Conservation (phyloP, 176 grass and related monocot genomes). For the Oropetium thomaeum region DNA sequence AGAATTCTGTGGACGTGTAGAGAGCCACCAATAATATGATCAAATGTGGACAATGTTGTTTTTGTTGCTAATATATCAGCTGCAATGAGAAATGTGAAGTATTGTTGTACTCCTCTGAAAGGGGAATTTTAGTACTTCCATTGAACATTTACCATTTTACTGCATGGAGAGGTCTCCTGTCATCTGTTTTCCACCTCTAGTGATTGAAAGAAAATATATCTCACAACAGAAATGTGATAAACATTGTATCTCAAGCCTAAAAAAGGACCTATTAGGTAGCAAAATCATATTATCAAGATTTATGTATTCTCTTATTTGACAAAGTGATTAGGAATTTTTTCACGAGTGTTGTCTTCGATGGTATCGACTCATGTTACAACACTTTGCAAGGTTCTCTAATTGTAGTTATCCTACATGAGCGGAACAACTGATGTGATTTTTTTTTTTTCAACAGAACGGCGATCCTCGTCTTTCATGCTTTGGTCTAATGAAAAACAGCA, state of each 20-base stretch:
- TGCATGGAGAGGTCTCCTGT: background rate
- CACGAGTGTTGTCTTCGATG: background rate
- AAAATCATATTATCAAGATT: background rate
- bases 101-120: conserved; percentile 1
- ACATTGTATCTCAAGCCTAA: background rate
- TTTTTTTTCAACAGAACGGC: conserved; percentile 66
- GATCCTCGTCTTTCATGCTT: conserved; percentile 94
- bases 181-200: conserved; percentile 2
- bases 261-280: background rate
- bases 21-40: background rate
- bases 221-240: conserved; percentile 7
- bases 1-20: background rate
- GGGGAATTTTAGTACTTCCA: background rate
- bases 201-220: conserved; percentile 1
- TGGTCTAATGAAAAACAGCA: conserved; percentile 97
- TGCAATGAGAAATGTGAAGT: background rate
- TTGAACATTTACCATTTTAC: background rate
- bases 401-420: background rate
- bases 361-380: background rate
- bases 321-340: background rate
- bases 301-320: background rate
- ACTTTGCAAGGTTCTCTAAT: background rate
- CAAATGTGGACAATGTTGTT: background rate
- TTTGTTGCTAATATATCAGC: background rate
- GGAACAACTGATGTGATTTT: conserved; percentile 14